These are phyloP conservation scores for Alloteropsis semialata DNA, from an alignment of 176 grass and related monocot genomes.

Conservation along the genomic window DNA sequence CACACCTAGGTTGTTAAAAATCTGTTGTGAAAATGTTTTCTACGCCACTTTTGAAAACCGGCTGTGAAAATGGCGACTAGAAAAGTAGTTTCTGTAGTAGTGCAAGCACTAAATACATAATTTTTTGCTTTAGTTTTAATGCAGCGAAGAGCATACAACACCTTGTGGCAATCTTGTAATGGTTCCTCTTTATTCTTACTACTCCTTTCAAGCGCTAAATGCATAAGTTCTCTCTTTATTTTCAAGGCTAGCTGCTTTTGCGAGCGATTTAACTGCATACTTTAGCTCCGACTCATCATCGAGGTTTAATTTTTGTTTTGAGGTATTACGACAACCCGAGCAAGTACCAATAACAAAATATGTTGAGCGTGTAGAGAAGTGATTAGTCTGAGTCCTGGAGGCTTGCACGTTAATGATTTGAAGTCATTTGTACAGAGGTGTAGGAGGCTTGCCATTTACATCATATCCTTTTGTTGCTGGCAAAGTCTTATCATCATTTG, in stretches of 20 bases:
- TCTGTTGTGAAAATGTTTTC: too few species aligned
- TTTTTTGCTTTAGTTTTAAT: too few species aligned
- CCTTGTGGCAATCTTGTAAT: neutral
- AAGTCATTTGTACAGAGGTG: neutral
- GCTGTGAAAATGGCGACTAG: too few species aligned
- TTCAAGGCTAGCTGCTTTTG: neutral
- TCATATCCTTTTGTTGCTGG: neutral
- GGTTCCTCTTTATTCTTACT: neutral
- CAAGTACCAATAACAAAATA: neutral
- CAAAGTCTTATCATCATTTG: neutral
- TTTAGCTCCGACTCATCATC: neutral
- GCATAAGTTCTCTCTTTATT: neutral
- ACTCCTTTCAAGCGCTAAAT: neutral
- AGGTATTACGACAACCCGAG: neutral
- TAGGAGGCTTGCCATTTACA: neutral
- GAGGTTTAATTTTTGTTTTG: neutral
- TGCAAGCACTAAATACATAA: too few species aligned
- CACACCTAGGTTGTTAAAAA: too few species aligned
- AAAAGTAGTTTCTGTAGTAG: too few species aligned
- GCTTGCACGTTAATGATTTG: neutral
- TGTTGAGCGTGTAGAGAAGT: constrained; percentile 17
- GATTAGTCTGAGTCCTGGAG: neutral
- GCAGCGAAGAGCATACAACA: neutral
- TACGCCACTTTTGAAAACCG: too few species aligned
- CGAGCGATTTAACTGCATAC: neutral